A percentile compares a stretch with the other conserved stretches of the same genome.
These are phyloP conservation scores for Aspergillus fijiensis DNA, from an alignment of 2,329 filamentous ascomycete genomes.

Conservation along the genomic window DNA sequence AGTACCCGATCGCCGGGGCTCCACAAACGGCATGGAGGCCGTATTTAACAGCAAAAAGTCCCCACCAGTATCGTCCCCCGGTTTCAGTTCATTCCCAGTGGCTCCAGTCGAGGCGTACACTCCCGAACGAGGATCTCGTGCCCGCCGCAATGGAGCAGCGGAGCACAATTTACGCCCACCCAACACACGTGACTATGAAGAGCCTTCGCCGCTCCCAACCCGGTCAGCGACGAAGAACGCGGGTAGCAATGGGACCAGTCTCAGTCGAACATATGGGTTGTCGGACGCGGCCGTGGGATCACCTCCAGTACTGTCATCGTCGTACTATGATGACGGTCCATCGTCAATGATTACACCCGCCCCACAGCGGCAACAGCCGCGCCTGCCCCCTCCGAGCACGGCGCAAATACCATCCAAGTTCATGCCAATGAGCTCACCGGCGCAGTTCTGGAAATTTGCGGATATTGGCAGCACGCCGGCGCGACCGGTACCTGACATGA, in stretches of 20 bases:
- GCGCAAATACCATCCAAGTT: conserved; percentile 52
- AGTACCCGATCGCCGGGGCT: conserved; percentile 39
- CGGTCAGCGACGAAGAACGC: conserved; percentile 31
- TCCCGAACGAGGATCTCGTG: conserved; percentile 47
- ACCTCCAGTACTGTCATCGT: conserved; percentile 50
- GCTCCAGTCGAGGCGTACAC: conserved; percentile 49
- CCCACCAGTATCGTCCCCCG: conserved; percentile 40
- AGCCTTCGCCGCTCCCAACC: conserved; percentile 44
- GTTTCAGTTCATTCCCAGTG: conserved; percentile 44
- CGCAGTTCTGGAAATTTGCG: conserved; percentile 52
- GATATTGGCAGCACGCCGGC: conserved; percentile 49
- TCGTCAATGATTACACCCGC: conserved; percentile 51
- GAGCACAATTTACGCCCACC: conserved; percentile 29
- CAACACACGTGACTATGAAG: conserved; percentile 39
- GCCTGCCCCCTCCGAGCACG: conserved; percentile 50
- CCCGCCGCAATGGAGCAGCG: conserved; percentile 30
- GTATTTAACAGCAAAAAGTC: conserved; percentile 43
- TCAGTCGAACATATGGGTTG: conserved; percentile 39
- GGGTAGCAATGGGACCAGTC: conserved; percentile 26
- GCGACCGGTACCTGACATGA: conserved; percentile 45
- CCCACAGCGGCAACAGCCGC: conserved; percentile 49
- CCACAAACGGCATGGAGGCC: conserved; percentile 38
- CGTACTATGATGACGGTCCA: conserved; percentile 49
- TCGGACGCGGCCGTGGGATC: conserved; percentile 43
- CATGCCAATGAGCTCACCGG: conserved; percentile 53